phyloP scores from a whole-genome alignment of 805 yeast genomes.

The Metschnikowia rubicola region DNA sequence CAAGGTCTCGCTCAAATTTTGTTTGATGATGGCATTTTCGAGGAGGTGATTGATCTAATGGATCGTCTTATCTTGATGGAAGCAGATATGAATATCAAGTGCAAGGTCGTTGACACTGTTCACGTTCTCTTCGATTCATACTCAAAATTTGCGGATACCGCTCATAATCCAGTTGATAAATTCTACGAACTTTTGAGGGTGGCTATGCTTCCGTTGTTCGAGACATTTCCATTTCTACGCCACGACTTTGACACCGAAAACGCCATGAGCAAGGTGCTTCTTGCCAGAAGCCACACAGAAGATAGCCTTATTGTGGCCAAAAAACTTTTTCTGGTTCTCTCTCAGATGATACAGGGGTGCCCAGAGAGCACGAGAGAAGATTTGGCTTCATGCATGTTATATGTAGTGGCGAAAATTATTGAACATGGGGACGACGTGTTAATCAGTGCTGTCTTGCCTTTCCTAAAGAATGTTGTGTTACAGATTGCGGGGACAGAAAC shows the following conservation, averaged over 20 bases:
- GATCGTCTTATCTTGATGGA: constrained; percentile 68
- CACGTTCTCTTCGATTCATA: constrained; percentile 24
- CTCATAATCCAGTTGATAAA: neutral
- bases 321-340: constrained; percentile 48
- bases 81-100: constrained; percentile 57
- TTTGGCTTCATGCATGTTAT: constrained; percentile 65
- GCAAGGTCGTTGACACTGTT: constrained; percentile 42
- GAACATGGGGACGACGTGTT: constrained; percentile 39
- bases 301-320: constrained; percentile 43
- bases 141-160: constrained; percentile 1
- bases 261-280: constrained; percentile 22
- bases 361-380: constrained; percentile 66
- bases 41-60: constrained; percentile 71
- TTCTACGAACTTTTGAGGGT: constrained; percentile 73
- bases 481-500: constrained; percentile 19
- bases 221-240: constrained; percentile 56
- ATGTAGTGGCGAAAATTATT: constrained; percentile 55
- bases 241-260: constrained; percentile 38
- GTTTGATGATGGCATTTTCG: constrained; percentile 64
- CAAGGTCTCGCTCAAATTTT: constrained; percentile 55
- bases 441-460: constrained; percentile 48
- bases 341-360: constrained; percentile 60
- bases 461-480: constrained; percentile 31
- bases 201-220: constrained; percentile 58
- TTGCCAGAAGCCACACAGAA: constrained; percentile 30